These are phyloP conservation scores for Pichia sp. DNA, from an alignment of 1,139 yeast species.

Conservation along the genomic window DNA sequence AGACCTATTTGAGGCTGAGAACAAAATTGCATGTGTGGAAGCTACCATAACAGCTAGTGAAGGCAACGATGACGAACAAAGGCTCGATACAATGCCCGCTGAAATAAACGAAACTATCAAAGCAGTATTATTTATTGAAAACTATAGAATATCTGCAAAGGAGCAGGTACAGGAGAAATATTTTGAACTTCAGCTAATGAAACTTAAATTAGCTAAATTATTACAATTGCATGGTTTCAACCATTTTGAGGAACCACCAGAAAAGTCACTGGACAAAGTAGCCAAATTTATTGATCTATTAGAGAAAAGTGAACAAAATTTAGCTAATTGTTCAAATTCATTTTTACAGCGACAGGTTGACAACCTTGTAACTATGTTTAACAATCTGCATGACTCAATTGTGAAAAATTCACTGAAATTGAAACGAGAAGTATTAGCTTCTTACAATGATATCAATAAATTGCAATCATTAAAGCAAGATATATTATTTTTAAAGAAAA, in stretches of 20 bases:
- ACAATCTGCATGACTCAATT: too few relatives aligned
- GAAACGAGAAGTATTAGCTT: too few relatives aligned
- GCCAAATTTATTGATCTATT: slow-evolving; percentile 8
- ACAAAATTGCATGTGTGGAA: slow-evolving; percentile 6
- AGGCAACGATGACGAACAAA: slow-evolving; percentile 2
- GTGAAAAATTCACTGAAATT: too few relatives aligned
- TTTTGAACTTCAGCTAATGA: slow-evolving; percentile 5
- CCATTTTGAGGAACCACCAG: slow-evolving; percentile 17
- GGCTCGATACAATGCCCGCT: not conserved
- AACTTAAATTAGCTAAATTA: slow-evolving; percentile 6
- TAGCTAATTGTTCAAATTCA: too few relatives aligned
- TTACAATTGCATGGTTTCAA: slow-evolving; percentile 7
- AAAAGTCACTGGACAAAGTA: slow-evolving; percentile 15
- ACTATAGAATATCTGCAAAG: slow-evolving; percentile 8
- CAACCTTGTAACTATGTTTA: not conserved
- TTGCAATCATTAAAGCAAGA: too few relatives aligned
- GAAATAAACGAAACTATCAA: slow-evolving; percentile 3
- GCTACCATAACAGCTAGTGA: slow-evolving; percentile 4
- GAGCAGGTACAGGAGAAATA: slow-evolving; percentile 8
- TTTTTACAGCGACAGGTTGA: not conserved
- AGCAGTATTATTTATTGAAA: slow-evolving; percentile 7
- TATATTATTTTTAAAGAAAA: not conserved
- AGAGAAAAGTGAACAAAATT: slow-evolving; percentile 3
- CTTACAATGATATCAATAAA: too few relatives aligned
- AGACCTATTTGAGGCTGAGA: not conserved